A percentile compares a stretch with the other conserved stretches of the same genome.
These are phyloP conservation scores for Leccinum boreale DNA, from an alignment of 768 basidiomycete species.

Conservation along the genomic window DNA sequence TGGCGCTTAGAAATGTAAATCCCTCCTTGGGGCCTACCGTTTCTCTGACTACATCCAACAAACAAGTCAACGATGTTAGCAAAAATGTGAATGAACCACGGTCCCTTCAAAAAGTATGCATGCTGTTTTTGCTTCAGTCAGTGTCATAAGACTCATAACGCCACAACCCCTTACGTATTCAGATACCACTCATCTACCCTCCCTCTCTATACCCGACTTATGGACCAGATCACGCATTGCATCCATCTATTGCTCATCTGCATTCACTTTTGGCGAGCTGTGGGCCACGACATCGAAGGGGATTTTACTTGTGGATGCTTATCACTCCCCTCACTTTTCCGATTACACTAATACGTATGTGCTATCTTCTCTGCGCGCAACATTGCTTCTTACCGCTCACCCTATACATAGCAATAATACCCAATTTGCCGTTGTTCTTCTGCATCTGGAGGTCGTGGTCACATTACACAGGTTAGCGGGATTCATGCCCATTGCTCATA, in stretches of 20 bases:
- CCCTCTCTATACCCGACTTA: slow-evolving; percentile 53
- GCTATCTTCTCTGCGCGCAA: not conserved
- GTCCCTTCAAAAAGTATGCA: slow-evolving; percentile 13
- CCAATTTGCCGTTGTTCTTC: slow-evolving; percentile 84
- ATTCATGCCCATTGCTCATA: not conserved
- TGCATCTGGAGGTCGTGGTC: slow-evolving; percentile 84
- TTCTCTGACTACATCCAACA: slow-evolving; percentile 20
- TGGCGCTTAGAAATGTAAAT: slow-evolving; percentile 69
- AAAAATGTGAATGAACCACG: slow-evolving; percentile 6
- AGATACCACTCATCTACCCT: slow-evolving; percentile 52
- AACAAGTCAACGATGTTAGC: slow-evolving; percentile 14
- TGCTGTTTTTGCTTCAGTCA: not conserved
- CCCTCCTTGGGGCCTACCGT: slow-evolving; percentile 62
- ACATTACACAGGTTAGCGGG: slow-evolving; percentile 64
- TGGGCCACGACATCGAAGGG: slow-evolving; percentile 60
- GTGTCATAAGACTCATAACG: not conserved
- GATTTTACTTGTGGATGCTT: slow-evolving; percentile 63
- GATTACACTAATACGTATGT: slow-evolving; percentile 72
- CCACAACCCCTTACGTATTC: not conserved
- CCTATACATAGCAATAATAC: slow-evolving; percentile 60
- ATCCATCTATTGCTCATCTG: slow-evolving; percentile 45
- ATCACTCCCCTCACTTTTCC: slow-evolving; percentile 73
- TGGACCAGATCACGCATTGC: slow-evolving; percentile 16
- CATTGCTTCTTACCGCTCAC: slow-evolving; percentile 1
- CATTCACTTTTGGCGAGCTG: slow-evolving; percentile 48